Evolutionary conservation across 805 yeast species (phyloP), one percentile per base, ranked within the genome.

Genomic region (Isabelozyma gotoi): DNA sequence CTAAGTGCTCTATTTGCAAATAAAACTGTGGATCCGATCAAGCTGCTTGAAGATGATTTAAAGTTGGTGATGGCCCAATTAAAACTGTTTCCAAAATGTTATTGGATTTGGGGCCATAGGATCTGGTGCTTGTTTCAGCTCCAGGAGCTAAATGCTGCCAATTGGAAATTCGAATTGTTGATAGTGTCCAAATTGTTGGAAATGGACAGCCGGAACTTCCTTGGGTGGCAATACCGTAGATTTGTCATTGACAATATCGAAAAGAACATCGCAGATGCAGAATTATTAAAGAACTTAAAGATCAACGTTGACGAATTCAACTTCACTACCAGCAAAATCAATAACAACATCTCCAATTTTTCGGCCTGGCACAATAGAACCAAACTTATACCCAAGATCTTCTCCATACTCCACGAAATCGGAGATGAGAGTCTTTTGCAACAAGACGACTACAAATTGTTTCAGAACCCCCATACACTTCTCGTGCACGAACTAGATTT

Each of bases 31-130:
- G 44, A 45, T 11, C 42, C 38, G 35, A 45, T 19, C 32, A 40
- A 35, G 40, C 40, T 51, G 7, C 67, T 85, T 35, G 70, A 71
- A 1, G 60, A 67, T 3, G 99, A 92, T 50, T 68, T 94, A 36
- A 50, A 63, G 18, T 81, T 88, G 56, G 73, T 82, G 1, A 71
- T 84, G 67, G 63, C 60, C 0, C 78, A 81, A 50, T 64, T 94
- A 52, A 78, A 77, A 42, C 64, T 73, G 43, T 83, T 66, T 51
- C 98, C 99, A 1, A 94, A 94, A 60, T 88, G 91, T 33, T 94
- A 94, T 59, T 94, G 98, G 97, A 83, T 94, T 10, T 94, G 98
- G 97, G 86, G 84, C 53, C 97, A 94, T 60, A 73, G 99, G 31
- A 67, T 78, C 8, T 94, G 99, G 98, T 77, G 86, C 36, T 63